Conservation (phyloP, 768 basidiomycete species). For the Lactarius vividus region DNA sequence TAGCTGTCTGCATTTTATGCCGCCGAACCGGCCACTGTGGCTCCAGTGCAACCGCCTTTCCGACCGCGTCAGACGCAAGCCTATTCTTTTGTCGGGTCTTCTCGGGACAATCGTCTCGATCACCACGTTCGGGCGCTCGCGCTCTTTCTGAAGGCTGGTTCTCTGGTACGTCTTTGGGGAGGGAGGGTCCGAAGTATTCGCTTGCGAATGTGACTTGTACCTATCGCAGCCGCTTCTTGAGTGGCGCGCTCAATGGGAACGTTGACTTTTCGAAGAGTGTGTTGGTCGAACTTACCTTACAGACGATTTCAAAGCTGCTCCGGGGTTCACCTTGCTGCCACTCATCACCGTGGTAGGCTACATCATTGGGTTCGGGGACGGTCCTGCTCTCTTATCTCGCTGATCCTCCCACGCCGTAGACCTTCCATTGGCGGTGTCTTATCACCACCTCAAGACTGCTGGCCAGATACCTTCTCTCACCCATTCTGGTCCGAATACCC, state of each 20-base stretch:
- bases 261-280: conserved; percentile 53
- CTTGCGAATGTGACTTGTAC: not conserved
- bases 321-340: conserved; percentile 34
- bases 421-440: conserved; percentile 26
- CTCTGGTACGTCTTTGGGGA: conserved; percentile 25
- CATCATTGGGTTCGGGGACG: not conserved
- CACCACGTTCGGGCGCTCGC: conserved; percentile 35
- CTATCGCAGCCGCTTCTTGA: not conserved
- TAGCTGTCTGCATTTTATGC: conserved; percentile 47
- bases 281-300: conserved; percentile 50
- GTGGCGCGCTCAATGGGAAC: not conserved
- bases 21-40: conserved; percentile 37
- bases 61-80: conserved; percentile 45
- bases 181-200: no score
- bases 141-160: conserved; percentile 33
- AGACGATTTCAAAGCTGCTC: conserved; percentile 53
- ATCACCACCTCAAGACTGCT: conserved; percentile 24
- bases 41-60: conserved; percentile 46
- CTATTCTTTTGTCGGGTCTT: conserved; percentile 36
- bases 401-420: not conserved
- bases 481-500: no score
- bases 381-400: not conserved
- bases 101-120: conserved; percentile 31
- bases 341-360: conserved; percentile 19
- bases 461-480: no score